Base-by-base conservation (phyloP, 164 flowering plant genomes). In the Akebia trifoliata region DNA sequence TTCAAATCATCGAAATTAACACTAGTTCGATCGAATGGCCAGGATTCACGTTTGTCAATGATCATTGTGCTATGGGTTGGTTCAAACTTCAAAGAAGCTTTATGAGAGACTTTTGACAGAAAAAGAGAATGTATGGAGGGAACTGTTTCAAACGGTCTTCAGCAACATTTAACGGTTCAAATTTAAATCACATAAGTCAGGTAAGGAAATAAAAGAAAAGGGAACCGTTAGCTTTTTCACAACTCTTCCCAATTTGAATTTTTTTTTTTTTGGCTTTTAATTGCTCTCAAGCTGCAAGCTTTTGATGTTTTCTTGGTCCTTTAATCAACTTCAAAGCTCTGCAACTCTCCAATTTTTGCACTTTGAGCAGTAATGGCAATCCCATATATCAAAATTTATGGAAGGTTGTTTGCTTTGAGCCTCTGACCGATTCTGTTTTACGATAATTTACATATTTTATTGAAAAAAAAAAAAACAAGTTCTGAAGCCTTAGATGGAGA, bases 401-500 rank as follows among this genome's bases (percentile, higher is more conserved):
- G n/a, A n/a, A n/a, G n/a, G n/a, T n/a, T n/a, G n/a, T n/a, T n/a
- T n/a, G n/a, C n/a, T n/a, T n/a, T n/a, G 15, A 51, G 38, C 15
- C 34, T 51, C 4, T 15, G 2, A 20, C 9, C 6, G 7, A 20
- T 9, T 2, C 3, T 17, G 10, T 30, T 45, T 39, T 10, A n/a
- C 63, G 30, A 43, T 1, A 44, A 43, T 63, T 11, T 64, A 72
- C 76, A 72, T 76, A 56, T 43, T 61, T 56, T 22, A 39, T 38
- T 34, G 18, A 26, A 21, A 29, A 50, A 21, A 24, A 50, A 37
- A 4, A 21, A 28, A n/a, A n/a, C 15, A 7, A 17, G 4, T 30
- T 11, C 7, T n/a, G n/a, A 68, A 51, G 8, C 6, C 45, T 36
- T 39, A 60, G 36, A 84, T 81, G 91, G 88, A 83, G 39, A 78